Conservation (phyloP, 768 basidiomycete genomes). For the Gloeostereum incarnatum region DNA sequence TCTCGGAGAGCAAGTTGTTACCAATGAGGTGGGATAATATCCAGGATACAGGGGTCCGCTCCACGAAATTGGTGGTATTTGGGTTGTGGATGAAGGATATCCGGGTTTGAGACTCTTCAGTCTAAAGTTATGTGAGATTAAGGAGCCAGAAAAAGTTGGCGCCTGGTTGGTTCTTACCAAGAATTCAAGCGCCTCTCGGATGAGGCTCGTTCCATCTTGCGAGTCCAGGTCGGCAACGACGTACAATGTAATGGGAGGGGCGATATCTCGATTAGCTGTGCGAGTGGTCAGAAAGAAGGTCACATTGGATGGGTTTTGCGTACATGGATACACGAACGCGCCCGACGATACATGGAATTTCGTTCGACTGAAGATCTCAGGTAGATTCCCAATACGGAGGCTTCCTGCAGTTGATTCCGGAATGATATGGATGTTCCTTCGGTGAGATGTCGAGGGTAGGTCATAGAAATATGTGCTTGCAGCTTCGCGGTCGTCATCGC, state of each 20-base stretch:
- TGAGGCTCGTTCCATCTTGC: slow-evolving; percentile 42
- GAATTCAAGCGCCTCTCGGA: slow-evolving; percentile 57
- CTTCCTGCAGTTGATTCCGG: slow-evolving; percentile 34
- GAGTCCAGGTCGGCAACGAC: slow-evolving; percentile 76
- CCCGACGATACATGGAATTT: slow-evolving; percentile 30
- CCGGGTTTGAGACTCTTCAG: slow-evolving; percentile 37
- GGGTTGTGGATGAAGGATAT: slow-evolving; percentile 76
- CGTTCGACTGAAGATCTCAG: slow-evolving; percentile 39
- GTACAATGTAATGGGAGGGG: slow-evolving; percentile 44
- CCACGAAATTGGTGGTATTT: slow-evolving; percentile 21
- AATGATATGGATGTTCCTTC: slow-evolving; percentile 73
- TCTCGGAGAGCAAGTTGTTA: slow-evolving; percentile 26
- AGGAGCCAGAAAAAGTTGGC: slow-evolving; percentile 6
- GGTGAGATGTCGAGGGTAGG: slow-evolving; percentile 57
- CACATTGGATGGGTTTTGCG: slow-evolving; percentile 10
- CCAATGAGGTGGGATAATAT: slow-evolving; percentile 41
- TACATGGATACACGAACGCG: slow-evolving; percentile 61
- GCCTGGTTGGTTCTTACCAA: slow-evolving; percentile 30
- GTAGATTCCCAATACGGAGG: slow-evolving; percentile 45
- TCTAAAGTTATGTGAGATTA: slow-evolving; percentile 28
- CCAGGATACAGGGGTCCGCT: slow-evolving; percentile 26
- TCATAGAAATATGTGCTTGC: slow-evolving; percentile 85
- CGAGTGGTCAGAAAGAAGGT: background rate
- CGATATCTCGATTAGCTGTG: slow-evolving; percentile 19
- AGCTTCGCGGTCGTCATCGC: slow-evolving; percentile 38